phyloP scores from a whole-genome alignment of 2,329 filamentous ascomycete genomes.

The Ophiognomonia clavigignenti-juglandacearum region DNA sequence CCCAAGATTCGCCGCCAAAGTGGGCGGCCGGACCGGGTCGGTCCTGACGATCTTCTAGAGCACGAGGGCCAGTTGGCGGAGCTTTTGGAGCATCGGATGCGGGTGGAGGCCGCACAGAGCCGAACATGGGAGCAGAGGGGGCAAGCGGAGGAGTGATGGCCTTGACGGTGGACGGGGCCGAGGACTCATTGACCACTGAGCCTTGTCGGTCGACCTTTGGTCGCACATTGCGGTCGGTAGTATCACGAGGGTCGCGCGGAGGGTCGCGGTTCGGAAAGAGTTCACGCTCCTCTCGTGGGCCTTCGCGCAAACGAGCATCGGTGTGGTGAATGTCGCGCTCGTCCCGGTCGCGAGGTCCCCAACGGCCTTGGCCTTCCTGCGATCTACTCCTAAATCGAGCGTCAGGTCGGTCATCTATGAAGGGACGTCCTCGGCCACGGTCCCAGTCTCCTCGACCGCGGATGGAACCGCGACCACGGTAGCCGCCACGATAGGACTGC shows the following conservation, averaged over 20 bases:
- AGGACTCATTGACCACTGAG: constrained; percentile 42
- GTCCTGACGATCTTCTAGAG: constrained; percentile 48
- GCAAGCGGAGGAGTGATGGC: constrained; percentile 54
- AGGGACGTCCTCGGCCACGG: constrained; percentile 43
- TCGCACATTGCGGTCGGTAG: constrained; percentile 38
- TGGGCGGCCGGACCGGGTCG: constrained; percentile 41
- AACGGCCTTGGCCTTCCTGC: constrained; percentile 50
- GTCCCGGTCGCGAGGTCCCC: constrained; percentile 26
- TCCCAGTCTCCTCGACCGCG: constrained; percentile 50
- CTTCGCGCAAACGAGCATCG: constrained; percentile 32
- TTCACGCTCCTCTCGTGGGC: constrained; percentile 46
- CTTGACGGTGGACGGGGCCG: constrained; percentile 33
- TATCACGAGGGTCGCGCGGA: constrained; percentile 39
- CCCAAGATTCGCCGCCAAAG: constrained; percentile 30
- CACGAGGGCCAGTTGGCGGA: constrained; percentile 50
- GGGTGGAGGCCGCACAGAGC: constrained; percentile 43
- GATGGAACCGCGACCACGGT: constrained; percentile 44
- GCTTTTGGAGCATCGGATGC: constrained; percentile 29
- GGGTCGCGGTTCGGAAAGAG: constrained; percentile 32
- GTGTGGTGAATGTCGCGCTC: constrained; percentile 40
- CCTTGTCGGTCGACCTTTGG: constrained; percentile 45
- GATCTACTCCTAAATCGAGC: constrained; percentile 60
- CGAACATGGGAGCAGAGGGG: constrained; percentile 54
- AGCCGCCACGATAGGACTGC: constrained; percentile 50
- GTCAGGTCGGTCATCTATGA: constrained; percentile 55